Base-by-base conservation (phyloP, 192 early-diverging fungal genomes). In the Thamnidium elegans region DNA sequence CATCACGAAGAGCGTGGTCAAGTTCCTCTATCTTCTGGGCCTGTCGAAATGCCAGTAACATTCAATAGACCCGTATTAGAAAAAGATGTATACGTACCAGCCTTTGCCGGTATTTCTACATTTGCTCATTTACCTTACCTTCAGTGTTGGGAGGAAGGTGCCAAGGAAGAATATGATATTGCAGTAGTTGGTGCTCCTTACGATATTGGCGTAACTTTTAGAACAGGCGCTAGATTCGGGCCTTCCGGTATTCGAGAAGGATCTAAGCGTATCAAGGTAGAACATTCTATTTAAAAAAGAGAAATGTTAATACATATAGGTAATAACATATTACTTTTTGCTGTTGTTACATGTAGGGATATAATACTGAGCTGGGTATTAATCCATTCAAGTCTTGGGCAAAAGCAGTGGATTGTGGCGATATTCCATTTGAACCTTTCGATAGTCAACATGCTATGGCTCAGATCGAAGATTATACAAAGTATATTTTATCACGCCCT, bases 181-280 rank as follows among this genome's bases (percentile, higher is more conserved):
- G 70, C 70, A 3, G 60, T 72, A 11, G 59, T 72, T 23, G 70
- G 70, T 50, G 70, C 58, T 39, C 70, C 70, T 36, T 72, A 67
- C 54, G 70, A 72, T 56, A 72, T 72, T 21, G 70, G 70, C 13
- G 70, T 72, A n/a, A 72, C 65, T n/a, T 72, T 72, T 45, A 50
- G 70, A n/a, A 66, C 70, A 32, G 70, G 70, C 19, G 70, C 70
- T 45, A 59, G 70, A n/a, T 72, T 72, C 58, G 70, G 70, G 34
- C 70, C 70, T 19, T 72, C 70, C 4, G 65, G 55, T 32, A 72
- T 72, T 39, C 65, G 70, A 17, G 51, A 66, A 26, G 65, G 70
- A 9, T 72, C 70, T 15, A 72, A 62, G 53, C 64, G 70, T 31
- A 66, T 66, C 45, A 72, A 72, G 63, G 69, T 71, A 71, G 34